These are phyloP conservation scores for Termitomyces sp. DNA, from an alignment of 768 basidiomycete genomes.

Conservation along the genomic window DNA sequence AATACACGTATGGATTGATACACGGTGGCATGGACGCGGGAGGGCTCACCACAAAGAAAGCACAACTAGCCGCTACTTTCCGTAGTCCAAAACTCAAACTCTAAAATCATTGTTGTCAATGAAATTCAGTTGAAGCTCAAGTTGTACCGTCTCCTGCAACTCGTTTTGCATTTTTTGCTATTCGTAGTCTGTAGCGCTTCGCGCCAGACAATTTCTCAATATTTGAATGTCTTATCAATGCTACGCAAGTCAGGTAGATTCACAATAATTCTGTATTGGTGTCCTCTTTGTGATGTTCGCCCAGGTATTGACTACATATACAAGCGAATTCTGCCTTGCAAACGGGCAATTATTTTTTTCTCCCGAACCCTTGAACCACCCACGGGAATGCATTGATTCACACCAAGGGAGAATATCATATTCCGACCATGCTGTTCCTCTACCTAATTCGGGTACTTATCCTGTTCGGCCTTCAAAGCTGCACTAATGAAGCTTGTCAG, in stretches of 20 bases:
- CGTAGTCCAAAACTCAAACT: not conserved
- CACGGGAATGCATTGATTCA: slow-evolving; percentile 55
- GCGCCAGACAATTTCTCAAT: too few species aligned
- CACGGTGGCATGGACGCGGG: not conserved
- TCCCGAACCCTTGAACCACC: slow-evolving; percentile 56
- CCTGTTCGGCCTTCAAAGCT: slow-evolving; percentile 28
- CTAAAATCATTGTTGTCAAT: not conserved
- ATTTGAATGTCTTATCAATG: too few species aligned
- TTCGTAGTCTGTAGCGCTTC: not conserved
- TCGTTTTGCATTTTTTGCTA: not conserved
- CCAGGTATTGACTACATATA: too few species aligned
- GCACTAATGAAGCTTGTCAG: slow-evolving; percentile 76
- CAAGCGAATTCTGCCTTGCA: too few species aligned
- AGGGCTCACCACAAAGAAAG: too few species aligned
- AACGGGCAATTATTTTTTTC: slow-evolving; percentile 6
- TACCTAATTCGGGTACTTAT: slow-evolving; percentile 58
- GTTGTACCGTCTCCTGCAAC: not conserved
- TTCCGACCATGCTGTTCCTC: slow-evolving; percentile 73
- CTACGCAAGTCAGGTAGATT: too few species aligned
- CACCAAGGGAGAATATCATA: slow-evolving; percentile 39
- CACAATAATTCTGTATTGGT: too few species aligned
- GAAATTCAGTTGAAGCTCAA: too few species aligned
- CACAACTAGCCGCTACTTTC: not conserved
- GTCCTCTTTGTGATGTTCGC: too few species aligned
- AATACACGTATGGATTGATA: not conserved